Evolutionary conservation across 768 basidiomycete genomes (phyloP).

Genomic region (Amanita thiersii): DNA sequence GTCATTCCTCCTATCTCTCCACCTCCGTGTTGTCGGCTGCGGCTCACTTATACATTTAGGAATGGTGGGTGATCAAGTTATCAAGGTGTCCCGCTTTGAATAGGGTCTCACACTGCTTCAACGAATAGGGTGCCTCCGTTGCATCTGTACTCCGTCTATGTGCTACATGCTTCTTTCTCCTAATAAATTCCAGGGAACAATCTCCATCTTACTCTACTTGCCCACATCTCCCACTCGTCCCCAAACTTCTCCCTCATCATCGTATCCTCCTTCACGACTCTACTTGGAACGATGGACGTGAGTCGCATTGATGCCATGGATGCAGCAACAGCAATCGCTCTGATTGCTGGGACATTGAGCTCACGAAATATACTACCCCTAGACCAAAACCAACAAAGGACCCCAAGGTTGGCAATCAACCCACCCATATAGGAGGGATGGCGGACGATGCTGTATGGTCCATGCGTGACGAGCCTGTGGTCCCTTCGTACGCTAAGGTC

Average conservation of each 20-base stretch:
- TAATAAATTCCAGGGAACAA: constrained; percentile 23
- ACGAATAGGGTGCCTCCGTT: no score
- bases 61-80: no score
- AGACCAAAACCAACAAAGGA: neutral
- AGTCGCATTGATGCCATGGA: neutral
- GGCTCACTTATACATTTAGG: no score
- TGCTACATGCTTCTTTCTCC: no score
- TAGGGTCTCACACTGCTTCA: no score
- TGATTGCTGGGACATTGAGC: neutral
- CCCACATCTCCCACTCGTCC: constrained; percentile 23
- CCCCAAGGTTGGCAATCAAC: neutral
- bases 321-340: neutral
- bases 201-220: constrained; percentile 16
- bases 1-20: no score
- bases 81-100: no score
- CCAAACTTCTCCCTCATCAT: constrained; percentile 21
- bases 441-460: constrained; percentile 24
- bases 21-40: no score
- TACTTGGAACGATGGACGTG: neutral
- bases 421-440: constrained; percentile 23
- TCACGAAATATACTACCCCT: neutral
- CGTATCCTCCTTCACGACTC: constrained; percentile 20
- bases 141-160: no score
- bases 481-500: constrained; percentile 21
- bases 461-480: constrained; percentile 20